Conservation (phyloP, 164 flowering plant genomes). For the Brasenia schreberi region DNA sequence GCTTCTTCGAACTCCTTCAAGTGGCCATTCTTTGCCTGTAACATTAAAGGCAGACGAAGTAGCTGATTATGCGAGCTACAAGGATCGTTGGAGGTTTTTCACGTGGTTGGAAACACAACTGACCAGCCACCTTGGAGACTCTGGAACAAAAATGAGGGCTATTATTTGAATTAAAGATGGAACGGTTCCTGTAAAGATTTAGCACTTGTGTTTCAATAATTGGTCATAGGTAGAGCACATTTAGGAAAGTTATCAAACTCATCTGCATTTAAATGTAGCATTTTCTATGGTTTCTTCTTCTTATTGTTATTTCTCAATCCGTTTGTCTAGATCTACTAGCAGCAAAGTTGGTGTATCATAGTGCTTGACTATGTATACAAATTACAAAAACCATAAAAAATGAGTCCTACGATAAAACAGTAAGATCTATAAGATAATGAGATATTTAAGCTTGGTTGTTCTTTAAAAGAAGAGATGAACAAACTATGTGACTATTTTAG, state of each 20-base stretch:
- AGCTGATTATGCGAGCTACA: background rate
- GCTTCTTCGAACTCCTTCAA: background rate
- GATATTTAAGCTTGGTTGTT: no score
- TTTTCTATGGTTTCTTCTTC: background rate
- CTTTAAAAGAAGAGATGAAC: no score
- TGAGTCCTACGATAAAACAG: no score
- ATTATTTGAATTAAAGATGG: conserved; percentile 38
- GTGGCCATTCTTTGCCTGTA: background rate
- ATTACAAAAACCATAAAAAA: no score
- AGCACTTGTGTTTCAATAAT: background rate
- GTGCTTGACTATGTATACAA: no score
- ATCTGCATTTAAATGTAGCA: background rate
- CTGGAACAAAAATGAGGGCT: conserved; percentile 51
- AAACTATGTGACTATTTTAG: no score
- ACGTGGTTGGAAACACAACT: background rate
- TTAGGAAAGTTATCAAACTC: background rate
- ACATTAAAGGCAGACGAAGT: background rate
- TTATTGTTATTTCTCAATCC: no score
- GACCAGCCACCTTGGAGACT: conserved; percentile 71
- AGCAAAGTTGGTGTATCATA: no score
- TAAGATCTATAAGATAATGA: no score
- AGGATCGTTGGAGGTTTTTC: no score
- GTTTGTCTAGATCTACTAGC: no score
- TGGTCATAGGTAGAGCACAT: background rate
- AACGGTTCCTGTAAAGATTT: conserved; percentile 22